A percentile compares a stretch with the other conserved stretches of the same genome.
Conservation (phyloP, 441 rosid genomes). For the Aquilaria agallochum region DNA sequence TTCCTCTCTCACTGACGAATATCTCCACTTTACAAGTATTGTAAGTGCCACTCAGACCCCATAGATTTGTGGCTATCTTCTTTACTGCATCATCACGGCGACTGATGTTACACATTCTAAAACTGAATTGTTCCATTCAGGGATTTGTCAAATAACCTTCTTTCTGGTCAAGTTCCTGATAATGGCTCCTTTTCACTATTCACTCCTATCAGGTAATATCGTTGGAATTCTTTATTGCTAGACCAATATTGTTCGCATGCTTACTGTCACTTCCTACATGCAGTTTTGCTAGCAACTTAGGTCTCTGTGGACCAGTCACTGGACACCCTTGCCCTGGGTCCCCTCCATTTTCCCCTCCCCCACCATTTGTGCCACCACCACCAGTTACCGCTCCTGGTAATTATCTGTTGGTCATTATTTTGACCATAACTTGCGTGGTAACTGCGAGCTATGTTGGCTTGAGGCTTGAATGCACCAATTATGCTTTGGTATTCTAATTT, state of each 20-base stretch:
- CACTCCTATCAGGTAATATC: conserved; percentile 80
- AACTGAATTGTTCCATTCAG: conserved; percentile 35
- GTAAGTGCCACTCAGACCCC: conserved; percentile 43
- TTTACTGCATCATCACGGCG: conserved; percentile 1
- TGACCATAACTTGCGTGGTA: background rate
- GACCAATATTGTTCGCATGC: conserved; percentile 11
- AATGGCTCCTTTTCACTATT: conserved; percentile 92
- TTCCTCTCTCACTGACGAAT: conserved; percentile 87
- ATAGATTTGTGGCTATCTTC: conserved; percentile 7
- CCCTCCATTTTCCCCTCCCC: conserved; percentile 97
- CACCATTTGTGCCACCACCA: conserved; percentile 80
- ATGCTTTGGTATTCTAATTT: conserved; percentile 1
- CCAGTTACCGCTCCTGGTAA: conserved; percentile 69
- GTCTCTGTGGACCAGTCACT: conserved; percentile 90
- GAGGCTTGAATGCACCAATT: background rate
- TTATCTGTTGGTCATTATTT: background rate
- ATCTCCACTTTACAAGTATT: conserved; percentile 78
- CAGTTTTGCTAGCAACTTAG: conserved; percentile 92
- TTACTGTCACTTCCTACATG: conserved; percentile 20
- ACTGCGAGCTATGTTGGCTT: no score
- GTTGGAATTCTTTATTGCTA: conserved; percentile 7
- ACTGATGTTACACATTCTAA: conserved; percentile 1
- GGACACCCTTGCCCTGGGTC: conserved; percentile 94
- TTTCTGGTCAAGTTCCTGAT: conserved; percentile 87
- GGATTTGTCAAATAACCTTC: conserved; percentile 91